phyloP scores from a whole-genome alignment of 2,329 filamentous ascomycete species.

The Fusarium transvaalense region DNA sequence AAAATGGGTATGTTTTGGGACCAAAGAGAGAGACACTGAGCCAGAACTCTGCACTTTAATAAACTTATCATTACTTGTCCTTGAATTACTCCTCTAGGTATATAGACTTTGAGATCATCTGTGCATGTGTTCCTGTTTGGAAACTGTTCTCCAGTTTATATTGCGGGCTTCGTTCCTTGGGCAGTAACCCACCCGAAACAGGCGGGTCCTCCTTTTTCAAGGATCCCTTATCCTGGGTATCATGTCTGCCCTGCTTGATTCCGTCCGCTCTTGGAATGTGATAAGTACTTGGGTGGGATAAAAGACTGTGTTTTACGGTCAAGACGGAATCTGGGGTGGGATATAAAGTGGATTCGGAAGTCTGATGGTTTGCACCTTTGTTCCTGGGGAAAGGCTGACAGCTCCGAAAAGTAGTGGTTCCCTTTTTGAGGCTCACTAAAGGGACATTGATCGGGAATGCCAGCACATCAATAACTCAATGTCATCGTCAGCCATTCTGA shows the following conservation, averaged over 20 bases:
- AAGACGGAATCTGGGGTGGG: background rate
- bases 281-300: background rate
- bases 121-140: slow-evolving; percentile 1
- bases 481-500: background rate
- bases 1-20: background rate
- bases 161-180: slow-evolving; percentile 9
- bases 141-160: slow-evolving; percentile 11
- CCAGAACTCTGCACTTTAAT: background rate
- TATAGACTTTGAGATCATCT: background rate
- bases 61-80: background rate
- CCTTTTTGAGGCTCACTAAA: background rate
- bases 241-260: background rate
- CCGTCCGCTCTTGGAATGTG: background rate
- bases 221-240: slow-evolving; percentile 1
- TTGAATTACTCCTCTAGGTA: background rate
- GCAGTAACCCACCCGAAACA: slow-evolving; percentile 20
- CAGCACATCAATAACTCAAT: background rate
- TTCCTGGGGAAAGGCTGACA: background rate
- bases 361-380: background rate
- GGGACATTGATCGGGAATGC: background rate
- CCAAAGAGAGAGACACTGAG: background rate
- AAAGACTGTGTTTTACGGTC: background rate
- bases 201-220: background rate
- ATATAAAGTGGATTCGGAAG: background rate
- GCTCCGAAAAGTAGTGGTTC: background rate